A percentile compares a stretch with the other conserved stretches of the same genome.
Evolutionary conservation across 768 basidiomycete genomes (phyloP).

Genomic region (Postia placenta): DNA sequence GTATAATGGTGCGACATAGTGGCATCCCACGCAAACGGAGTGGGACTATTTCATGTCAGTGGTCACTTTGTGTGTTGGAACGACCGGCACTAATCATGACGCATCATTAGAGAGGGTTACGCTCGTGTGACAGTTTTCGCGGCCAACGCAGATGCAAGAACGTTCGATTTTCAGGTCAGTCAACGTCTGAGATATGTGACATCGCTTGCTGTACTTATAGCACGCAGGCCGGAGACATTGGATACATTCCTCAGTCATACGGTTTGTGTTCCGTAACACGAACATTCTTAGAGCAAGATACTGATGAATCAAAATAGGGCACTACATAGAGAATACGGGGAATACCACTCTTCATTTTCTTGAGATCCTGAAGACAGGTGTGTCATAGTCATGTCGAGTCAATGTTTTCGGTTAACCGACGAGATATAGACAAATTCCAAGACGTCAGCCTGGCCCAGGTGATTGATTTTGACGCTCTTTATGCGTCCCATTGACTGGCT

Average conservation of each 20-base stretch:
- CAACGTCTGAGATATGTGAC: neutral
- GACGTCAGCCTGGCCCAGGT: constrained; percentile 45
- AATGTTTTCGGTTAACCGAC: constrained; percentile 10
- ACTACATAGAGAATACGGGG: constrained; percentile 65
- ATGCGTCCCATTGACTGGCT: neutral
- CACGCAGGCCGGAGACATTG: constrained; percentile 19
- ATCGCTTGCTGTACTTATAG: neutral
- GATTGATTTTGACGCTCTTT: neutral
- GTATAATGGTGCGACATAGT: constrained; percentile 27
- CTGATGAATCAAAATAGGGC: constrained; percentile 24
- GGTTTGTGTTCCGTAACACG: constrained; percentile 1
- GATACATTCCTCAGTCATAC: constrained; percentile 15
- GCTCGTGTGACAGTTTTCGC: constrained; percentile 40
- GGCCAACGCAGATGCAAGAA: constrained; percentile 31
- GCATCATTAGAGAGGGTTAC: constrained; percentile 26
- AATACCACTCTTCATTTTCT: constrained; percentile 51
- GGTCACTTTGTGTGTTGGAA: neutral
- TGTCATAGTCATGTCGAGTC: neutral
- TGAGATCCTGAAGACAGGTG: constrained; percentile 44
- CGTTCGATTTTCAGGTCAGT: constrained; percentile 39
- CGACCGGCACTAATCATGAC: neutral
- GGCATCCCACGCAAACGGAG: constrained; percentile 63
- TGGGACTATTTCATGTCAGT: constrained; percentile 56
- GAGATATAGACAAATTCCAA: constrained; percentile 34
- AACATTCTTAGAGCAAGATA: no score